phyloP scores from a whole-genome alignment of 495 filamentous ascomycete species.

The Endocarpon pusillum region DNA sequence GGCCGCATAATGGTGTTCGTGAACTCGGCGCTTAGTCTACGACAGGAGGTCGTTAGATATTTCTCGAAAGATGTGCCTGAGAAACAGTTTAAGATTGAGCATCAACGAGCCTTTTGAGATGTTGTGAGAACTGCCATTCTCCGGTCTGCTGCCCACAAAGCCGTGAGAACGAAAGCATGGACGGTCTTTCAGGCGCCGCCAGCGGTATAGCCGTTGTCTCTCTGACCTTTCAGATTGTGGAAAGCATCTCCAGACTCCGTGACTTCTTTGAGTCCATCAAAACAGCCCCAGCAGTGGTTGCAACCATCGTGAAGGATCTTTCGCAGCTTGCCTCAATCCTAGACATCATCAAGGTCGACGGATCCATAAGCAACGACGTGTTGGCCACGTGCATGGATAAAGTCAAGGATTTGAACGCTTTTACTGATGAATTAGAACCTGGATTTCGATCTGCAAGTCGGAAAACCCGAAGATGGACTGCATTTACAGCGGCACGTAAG shows the following conservation, averaged over 20 bases:
- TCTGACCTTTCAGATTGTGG: conserved; percentile 12
- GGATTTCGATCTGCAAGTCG: conserved; percentile 8
- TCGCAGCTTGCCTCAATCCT: conserved; percentile 14
- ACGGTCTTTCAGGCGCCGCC: conserved; percentile 17
- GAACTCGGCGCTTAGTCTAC: no score
- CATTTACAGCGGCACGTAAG: conserved; percentile 5
- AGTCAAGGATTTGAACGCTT: conserved; percentile 8
- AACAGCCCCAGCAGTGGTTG: conserved; percentile 17
- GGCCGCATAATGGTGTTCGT: no score
- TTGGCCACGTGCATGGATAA: conserved; percentile 4
- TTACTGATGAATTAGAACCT: conserved; percentile 10
- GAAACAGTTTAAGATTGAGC: no score
- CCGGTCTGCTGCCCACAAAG: no score
- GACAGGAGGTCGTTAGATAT: no score
- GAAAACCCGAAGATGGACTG: conserved; percentile 9
- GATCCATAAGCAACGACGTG: conserved; percentile 3
- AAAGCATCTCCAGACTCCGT: conserved; percentile 14
- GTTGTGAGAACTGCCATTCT: no score
- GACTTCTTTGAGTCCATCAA: conserved; percentile 18
- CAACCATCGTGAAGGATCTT: conserved; percentile 13
- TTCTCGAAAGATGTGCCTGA: no score
- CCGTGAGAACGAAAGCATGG: no score
- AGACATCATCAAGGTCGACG: conserved; percentile 7
- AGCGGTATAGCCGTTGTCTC: conserved; percentile 20
- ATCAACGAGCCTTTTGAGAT: no score